Base-by-base conservation (phyloP, 768 basidiomycete genomes). In the Wakefieldia striispora region DNA sequence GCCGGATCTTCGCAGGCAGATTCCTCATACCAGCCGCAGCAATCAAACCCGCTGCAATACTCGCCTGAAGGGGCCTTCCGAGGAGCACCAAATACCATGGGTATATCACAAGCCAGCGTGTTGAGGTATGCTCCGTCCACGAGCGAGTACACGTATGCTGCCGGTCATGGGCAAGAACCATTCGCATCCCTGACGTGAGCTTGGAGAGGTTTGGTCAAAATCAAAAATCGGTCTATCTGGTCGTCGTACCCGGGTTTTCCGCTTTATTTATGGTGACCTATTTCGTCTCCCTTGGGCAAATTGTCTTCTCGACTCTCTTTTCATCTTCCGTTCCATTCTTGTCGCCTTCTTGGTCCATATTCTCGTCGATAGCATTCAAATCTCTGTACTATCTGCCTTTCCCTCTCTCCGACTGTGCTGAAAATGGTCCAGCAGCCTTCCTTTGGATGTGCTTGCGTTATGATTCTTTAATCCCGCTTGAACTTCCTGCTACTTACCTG, bases 161-260 rank as follows among this genome's bases (percentile, higher is more conserved):
- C 67, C 4, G 45, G 53, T 14, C 65, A 64, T 9, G 55, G 48
- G 16, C 60, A 65, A 44, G 65, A 61, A 21, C 55, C 57, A 24
- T 69, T 52, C 21, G 24, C 45, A 9, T 39, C 63, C 19, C 57
- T 60, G 20, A 39, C 40, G 3, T 66, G 50, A 66, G 31, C 31
- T 36, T 14, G 10, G 35, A 9, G 43, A 31, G 21, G 39, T 43
- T 49, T n/a, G 23, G 35, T 27, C 24, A 17, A 35, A 34, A 43
- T 36, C 31, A 39, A 54, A 54, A 34, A 44, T 19, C 42, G 20
- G 7, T 17, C 19, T 33, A 13, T 44, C 33, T 40, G 40, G 39
- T 42, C 34, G 11, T 46, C 35, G 9, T 47, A 36, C 19, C 43
- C 29, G 37, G 41, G 14, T 14, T 16, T 35, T 45, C 11, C 35